phyloP scores from a whole-genome alignment of 2,329 filamentous ascomycete species.

The Cyphellophora attinorum region DNA sequence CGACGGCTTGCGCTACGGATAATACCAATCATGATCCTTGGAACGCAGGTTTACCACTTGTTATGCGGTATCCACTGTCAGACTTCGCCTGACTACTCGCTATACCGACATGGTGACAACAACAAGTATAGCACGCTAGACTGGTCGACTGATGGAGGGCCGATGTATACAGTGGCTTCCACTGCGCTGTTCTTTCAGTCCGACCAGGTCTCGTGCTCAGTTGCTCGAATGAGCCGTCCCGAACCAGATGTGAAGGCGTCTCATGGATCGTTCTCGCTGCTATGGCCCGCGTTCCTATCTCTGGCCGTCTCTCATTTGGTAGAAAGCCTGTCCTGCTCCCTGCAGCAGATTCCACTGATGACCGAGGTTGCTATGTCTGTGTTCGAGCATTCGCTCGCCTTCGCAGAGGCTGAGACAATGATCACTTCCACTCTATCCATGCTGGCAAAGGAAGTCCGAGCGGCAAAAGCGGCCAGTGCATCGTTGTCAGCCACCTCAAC shows the following conservation, averaged over 20 bases:
- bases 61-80: conserved; percentile 88
- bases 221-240: conserved; percentile 60
- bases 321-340: conserved; percentile 76
- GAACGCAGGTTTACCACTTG: conserved; percentile 58
- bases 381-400: conserved; percentile 91
- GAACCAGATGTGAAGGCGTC: conserved; percentile 45
- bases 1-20: conserved; percentile 61
- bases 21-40: conserved; percentile 60
- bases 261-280: conserved; percentile 65
- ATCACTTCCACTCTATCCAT: conserved; percentile 71
- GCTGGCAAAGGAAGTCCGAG: conserved; percentile 27
- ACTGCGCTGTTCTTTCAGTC: conserved; percentile 62
- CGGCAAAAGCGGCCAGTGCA: conserved; percentile 13
- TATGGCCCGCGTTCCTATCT: conserved; percentile 42
- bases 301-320: conserved; percentile 70
- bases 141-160: conserved; percentile 59
- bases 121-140: conserved; percentile 58
- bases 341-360: conserved; percentile 70
- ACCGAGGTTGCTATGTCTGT: conserved; percentile 93
- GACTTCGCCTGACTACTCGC: conserved; percentile 63
- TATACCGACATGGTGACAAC: conserved; percentile 60
- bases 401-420: conserved; percentile 87
- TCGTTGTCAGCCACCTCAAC: conserved; percentile 36
- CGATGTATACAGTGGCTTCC: conserved; percentile 65
- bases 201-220: conserved; percentile 65